Base-by-base conservation (phyloP, 192 early-diverging fungal species). In the Rhizophagus prolifer region DNA sequence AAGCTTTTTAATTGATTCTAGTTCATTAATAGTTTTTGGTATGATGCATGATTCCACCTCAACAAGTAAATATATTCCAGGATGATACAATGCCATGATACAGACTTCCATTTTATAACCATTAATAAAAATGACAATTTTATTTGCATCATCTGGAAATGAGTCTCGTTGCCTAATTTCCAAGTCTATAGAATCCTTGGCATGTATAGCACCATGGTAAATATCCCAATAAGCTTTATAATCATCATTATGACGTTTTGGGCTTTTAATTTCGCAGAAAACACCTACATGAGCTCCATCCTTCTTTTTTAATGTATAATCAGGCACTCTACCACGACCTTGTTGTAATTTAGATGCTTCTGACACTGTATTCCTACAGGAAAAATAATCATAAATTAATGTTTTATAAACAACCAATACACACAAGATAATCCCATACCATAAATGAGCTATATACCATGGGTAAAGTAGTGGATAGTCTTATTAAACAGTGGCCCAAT, bases 31-130 rank as follows among this genome's bases (percentile, higher is more conserved):
- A 74, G 72, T 26, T 38, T 63, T 74, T 8, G 60, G 34, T n/a
- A 74, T 63, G 23, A 34, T 63, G 36, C 72, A 74, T 10, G 30
- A 38, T 1, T 25, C 72, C 59, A 74, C 36, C 41, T 74, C 59
- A 74, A 74, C 72, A 10, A 74, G 21, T 63, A 74, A 19, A 74
- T 74, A 74, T n/a, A 74, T 74, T 60, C 72, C 72, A 8, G 72
- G 38, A 61, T 31, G 44, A 38, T 74, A 34, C 23, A 74, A 19
- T 63, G 31, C 46, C 60, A 74, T 63, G 10, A 74, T 36, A 25
- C 72, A 74, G 1, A 74, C 60, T 26, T 14, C 38, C 72, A 74
- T 74, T 38, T 74, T 63, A 9, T 31, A 44, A 8, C 72, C 72
- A 25, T 74, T 74, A 0, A 63, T 74, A 74, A 74, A 74, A 26